Conservation (phyloP, 345 rosid genomes). For the Eucalyptus cloeziana region DNA sequence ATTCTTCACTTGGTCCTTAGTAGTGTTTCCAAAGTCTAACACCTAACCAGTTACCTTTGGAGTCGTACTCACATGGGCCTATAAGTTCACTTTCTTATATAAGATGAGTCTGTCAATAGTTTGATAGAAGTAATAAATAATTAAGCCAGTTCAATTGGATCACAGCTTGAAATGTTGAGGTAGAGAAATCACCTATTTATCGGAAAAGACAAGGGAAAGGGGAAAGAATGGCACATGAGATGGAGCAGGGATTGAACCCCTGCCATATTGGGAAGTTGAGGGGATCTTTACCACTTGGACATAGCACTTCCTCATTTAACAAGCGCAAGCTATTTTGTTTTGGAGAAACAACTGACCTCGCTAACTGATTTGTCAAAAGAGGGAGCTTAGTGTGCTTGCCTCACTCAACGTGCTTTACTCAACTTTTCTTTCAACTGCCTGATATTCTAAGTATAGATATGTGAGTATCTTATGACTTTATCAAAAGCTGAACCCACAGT, state of each 20-base stretch:
- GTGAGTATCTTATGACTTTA: neutral
- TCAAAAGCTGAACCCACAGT: neutral
- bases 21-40: neutral
- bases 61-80: neutral
- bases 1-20: neutral
- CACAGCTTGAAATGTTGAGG: neutral
- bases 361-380: neutral
- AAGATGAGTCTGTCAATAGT: neutral
- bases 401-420: neutral
- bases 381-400: neutral
- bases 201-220: neutral
- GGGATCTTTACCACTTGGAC: neutral
- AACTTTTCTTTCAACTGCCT: neutral
- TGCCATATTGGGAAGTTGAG: neutral
- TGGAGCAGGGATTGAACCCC: neutral
- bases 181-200: neutral
- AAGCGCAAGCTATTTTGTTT: neutral
- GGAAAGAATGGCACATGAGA: neutral
- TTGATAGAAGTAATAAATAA: neutral
- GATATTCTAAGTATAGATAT: neutral
- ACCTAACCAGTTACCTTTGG: neutral
- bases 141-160: neutral
- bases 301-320: neutral
- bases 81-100: neutral
- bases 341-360: neutral